These are phyloP conservation scores for Spiromastix sp. DNA, from an alignment of 2,329 filamentous ascomycete genomes.

Conservation along the genomic window DNA sequence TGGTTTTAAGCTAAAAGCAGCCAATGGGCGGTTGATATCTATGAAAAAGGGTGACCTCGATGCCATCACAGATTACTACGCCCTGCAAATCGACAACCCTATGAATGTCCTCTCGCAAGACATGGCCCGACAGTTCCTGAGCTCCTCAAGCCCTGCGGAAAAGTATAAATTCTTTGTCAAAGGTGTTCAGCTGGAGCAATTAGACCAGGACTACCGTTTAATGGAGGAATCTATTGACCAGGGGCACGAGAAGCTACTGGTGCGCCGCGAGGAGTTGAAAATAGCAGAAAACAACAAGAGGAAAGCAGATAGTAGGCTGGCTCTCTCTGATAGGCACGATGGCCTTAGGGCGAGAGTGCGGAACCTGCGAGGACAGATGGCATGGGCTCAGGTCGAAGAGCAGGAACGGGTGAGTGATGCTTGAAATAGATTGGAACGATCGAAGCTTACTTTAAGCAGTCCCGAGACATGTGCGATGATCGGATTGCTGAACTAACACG, in stretches of 20 bases:
- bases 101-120: constrained; percentile 95
- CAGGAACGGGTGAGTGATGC: constrained; percentile 49
- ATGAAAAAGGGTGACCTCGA: constrained; percentile 80
- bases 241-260: constrained; percentile 53
- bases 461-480: constrained; percentile 25
- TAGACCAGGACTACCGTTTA: constrained; percentile 83
- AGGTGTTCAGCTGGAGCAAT: constrained; percentile 83
- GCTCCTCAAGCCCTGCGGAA: constrained; percentile 65
- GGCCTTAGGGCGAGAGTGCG: constrained; percentile 52
- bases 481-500: constrained; percentile 29
- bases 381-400: constrained; percentile 80
- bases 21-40: constrained; percentile 59
- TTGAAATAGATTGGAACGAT: too few relatives aligned
- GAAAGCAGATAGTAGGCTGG: constrained; percentile 54
- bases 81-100: constrained; percentile 90
- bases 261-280: constrained; percentile 53
- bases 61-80: constrained; percentile 87
- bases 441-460: constrained; percentile 15
- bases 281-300: constrained; percentile 48
- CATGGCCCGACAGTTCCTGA: constrained; percentile 85
- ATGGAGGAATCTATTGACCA: constrained; percentile 69
- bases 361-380: constrained; percentile 54
- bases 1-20: constrained; percentile 78
- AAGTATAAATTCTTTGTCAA: constrained; percentile 97
- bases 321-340: constrained; percentile 56